Evolutionary conservation across 371 early-diverging fungal species (phyloP).

Genomic region (Rhizoclosmatium hyalinum): DNA sequence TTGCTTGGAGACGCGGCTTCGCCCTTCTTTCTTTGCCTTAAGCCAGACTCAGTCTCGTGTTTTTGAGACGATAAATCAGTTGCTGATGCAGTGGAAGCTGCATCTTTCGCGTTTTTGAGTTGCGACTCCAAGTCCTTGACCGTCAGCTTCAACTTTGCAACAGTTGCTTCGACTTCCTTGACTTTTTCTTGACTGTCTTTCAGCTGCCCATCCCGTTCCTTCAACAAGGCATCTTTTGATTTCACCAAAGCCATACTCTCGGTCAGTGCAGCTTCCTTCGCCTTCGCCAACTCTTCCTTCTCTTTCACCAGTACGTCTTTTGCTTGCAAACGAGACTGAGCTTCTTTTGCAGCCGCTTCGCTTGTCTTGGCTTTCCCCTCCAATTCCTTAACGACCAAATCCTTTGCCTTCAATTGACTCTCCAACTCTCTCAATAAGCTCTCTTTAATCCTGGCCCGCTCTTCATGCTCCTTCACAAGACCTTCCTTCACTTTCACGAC

Average conservation of each 20-base stretch:
- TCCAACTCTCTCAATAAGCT: not conserved
- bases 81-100: too few relatives aligned
- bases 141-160: too few relatives aligned
- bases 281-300: not conserved
- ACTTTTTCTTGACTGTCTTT: not conserved
- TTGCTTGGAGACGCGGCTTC: not conserved
- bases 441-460: not conserved
- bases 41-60: not conserved
- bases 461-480: not conserved
- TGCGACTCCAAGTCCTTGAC: too few relatives aligned
- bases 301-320: not conserved
- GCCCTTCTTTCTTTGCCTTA: slow-evolving; percentile 2
- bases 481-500: not conserved
- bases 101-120: too few relatives aligned
- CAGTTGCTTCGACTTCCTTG: not conserved
- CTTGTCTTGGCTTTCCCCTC: not conserved
- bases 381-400: not conserved
- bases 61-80: too few relatives aligned
- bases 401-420: not conserved
- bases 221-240: not conserved
- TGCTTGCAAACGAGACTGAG: not conserved
- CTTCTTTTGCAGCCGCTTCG: not conserved
- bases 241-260: not conserved
- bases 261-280: not conserved
- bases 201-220: not conserved